phyloP scores from a whole-genome alignment of 2,329 filamentous ascomycete genomes.

The Colletotrichum musae region DNA sequence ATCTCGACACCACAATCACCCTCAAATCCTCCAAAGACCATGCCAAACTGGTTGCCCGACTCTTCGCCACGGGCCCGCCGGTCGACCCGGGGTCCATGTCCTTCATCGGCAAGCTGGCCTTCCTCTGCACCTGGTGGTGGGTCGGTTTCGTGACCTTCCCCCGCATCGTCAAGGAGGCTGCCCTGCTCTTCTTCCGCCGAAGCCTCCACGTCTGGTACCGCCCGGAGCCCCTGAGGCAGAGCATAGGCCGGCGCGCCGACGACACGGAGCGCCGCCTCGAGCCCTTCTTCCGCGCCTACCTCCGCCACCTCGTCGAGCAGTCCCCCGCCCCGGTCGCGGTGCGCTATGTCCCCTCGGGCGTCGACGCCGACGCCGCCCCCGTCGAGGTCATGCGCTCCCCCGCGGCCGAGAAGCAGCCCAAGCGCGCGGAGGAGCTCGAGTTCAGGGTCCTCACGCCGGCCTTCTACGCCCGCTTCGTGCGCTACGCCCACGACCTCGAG shows the following conservation, averaged over 20 bases:
- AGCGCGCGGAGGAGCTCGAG: slow-evolving; percentile 58
- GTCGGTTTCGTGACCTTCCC: slow-evolving; percentile 77
- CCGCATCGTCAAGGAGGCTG: slow-evolving; percentile 74
- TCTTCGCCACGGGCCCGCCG: slow-evolving; percentile 67
- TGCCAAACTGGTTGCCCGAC: slow-evolving; percentile 72
- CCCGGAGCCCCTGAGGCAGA: slow-evolving; percentile 72
- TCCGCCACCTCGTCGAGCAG: slow-evolving; percentile 64
- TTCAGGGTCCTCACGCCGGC: slow-evolving; percentile 73
- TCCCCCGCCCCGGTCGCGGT: slow-evolving; percentile 62
- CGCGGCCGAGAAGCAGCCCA: slow-evolving; percentile 41
- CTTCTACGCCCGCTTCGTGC: slow-evolving; percentile 77
- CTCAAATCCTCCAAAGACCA: slow-evolving; percentile 72
- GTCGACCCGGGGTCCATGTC: slow-evolving; percentile 65
- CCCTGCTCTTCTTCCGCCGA: slow-evolving; percentile 66
- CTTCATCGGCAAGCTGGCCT: slow-evolving; percentile 57
- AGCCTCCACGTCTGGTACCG: slow-evolving; percentile 75
- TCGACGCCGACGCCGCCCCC: slow-evolving; percentile 42
- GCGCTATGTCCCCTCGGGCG: slow-evolving; percentile 68
- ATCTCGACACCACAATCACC: slow-evolving; percentile 73
- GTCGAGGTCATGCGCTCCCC: slow-evolving; percentile 56
- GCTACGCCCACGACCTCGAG: slow-evolving; percentile 74
- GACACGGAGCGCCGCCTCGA: slow-evolving; percentile 64
- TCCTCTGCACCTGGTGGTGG: slow-evolving; percentile 75
- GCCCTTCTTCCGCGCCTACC: slow-evolving; percentile 61
- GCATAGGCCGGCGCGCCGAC: slow-evolving; percentile 68